Conservation (phyloP, 164 flowering plant species). For the Aristolochia fimbriata region DNA sequence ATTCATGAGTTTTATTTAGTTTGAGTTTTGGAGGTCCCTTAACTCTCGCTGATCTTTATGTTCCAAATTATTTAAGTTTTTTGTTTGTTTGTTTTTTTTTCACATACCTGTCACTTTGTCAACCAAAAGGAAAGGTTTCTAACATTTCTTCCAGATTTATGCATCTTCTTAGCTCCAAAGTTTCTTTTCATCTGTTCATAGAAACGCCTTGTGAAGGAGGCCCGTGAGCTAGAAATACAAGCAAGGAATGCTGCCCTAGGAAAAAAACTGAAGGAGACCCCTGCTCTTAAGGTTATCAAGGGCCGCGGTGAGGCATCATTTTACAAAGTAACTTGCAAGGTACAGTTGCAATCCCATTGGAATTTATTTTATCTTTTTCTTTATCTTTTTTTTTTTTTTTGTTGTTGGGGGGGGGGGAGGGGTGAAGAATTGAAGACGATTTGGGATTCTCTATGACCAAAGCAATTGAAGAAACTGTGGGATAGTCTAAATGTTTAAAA, state of each 20-base stretch:
- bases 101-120: not conserved
- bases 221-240: slow-evolving; percentile 73
- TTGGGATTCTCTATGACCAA: not conserved
- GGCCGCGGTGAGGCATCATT: slow-evolving; percentile 92
- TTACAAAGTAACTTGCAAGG: slow-evolving; percentile 95
- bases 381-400: too few relatives aligned
- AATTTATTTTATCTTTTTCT: too few relatives aligned
- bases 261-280: slow-evolving; percentile 67
- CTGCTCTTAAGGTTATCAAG: slow-evolving; percentile 49
- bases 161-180: not conserved
- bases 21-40: too few relatives aligned
- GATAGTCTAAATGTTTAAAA: not conserved
- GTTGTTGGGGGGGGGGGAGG: too few relatives aligned
- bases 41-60: too few relatives aligned
- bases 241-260: slow-evolving; percentile 77
- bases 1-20: too few relatives aligned
- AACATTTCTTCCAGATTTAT: not conserved
- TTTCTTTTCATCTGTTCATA: slow-evolving; percentile 12
- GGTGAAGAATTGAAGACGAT: too few relatives aligned
- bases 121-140: not conserved
- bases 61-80: too few relatives aligned
- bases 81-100: too few relatives aligned
- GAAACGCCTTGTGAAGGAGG: slow-evolving; percentile 97
- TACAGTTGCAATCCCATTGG: slow-evolving; percentile 6
- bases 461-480: not conserved